These are phyloP conservation scores for Spathaspora arborariae DNA, from an alignment of 805 yeast genomes.

Conservation along the genomic window DNA sequence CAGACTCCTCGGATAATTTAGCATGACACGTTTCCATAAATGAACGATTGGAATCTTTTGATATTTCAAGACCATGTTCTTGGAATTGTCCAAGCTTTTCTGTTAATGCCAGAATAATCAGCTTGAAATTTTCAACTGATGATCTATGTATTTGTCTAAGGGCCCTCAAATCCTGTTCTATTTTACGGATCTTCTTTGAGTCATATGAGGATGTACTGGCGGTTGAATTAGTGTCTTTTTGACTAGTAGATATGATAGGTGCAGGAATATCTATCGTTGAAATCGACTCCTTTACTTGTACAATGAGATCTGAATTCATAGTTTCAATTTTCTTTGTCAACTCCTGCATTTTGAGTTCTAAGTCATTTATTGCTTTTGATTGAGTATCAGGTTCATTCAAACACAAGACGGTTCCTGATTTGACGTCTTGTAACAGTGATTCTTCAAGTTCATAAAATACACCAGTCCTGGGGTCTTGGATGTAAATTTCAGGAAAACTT, in stretches of 20 bases:
- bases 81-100: slow-evolving; percentile 51
- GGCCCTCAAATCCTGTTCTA: slow-evolving; percentile 57
- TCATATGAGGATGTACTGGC: slow-evolving; percentile 4
- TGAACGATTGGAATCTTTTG: slow-evolving; percentile 38
- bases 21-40: slow-evolving; percentile 77
- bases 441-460: slow-evolving; percentile 83
- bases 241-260: slow-evolving; percentile 6
- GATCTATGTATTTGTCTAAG: slow-evolving; percentile 53
- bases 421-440: slow-evolving; percentile 51
- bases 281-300: slow-evolving; percentile 17
- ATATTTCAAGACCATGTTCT: slow-evolving; percentile 36
- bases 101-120: slow-evolving; percentile 41
- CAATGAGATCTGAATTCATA: slow-evolving; percentile 11
- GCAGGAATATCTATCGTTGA: slow-evolving; percentile 18
- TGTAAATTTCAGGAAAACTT: slow-evolving; percentile 73
- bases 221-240: slow-evolving; percentile 5
- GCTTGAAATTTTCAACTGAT: slow-evolving; percentile 40
- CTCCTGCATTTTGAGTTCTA: slow-evolving; percentile 17
- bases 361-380: slow-evolving; percentile 13
- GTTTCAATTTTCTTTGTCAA: slow-evolving; percentile 17
- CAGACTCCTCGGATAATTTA: slow-evolving; percentile 74
- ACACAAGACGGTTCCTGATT: slow-evolving; percentile 56
- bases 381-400: slow-evolving; percentile 45
- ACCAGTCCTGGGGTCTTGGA: slow-evolving; percentile 55
- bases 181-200: slow-evolving; percentile 15